Evolutionary conservation across 2,329 filamentous ascomycete genomes (phyloP).

Genomic region (Pseudogymnoascus sp.): DNA sequence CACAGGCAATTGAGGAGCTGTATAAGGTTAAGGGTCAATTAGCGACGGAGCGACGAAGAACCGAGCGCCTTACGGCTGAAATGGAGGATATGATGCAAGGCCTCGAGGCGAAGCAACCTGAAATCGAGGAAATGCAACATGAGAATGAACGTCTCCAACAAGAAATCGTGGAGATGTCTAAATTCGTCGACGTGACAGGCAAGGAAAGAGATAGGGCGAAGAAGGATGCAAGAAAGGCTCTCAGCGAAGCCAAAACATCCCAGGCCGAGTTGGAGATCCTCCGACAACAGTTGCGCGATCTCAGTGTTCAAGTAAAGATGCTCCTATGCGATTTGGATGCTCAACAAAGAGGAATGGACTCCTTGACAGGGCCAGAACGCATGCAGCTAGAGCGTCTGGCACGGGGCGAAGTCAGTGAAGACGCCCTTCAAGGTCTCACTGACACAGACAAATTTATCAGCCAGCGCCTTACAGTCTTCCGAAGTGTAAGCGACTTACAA

Average conservation of each 20-base stretch:
- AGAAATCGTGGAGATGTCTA: conserved; percentile 78
- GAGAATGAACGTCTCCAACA: conserved; percentile 73
- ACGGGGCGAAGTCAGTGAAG: conserved; percentile 64
- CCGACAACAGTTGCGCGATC: conserved; percentile 77
- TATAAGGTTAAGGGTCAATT: conserved; percentile 65
- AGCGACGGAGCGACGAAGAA: conserved; percentile 63
- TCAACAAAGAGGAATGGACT: conserved; percentile 67
- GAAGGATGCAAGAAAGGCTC: conserved; percentile 69
- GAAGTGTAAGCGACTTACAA: conserved; percentile 74
- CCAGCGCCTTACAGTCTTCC: conserved; percentile 82
- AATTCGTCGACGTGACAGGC: conserved; percentile 72
- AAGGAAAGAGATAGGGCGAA: conserved; percentile 71
- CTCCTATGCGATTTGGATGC: conserved; percentile 80
- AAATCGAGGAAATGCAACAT: conserved; percentile 74
- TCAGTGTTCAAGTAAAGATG: conserved; percentile 84
- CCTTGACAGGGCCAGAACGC: conserved; percentile 63
- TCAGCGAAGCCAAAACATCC: conserved; percentile 57
- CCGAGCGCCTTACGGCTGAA: conserved; percentile 63
- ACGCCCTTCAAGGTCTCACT: conserved; percentile 63
- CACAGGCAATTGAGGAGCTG: conserved; percentile 55
- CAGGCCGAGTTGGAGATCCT: conserved; percentile 69
- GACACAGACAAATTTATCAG: conserved; percentile 86
- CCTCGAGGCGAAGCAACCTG: conserved; percentile 76
- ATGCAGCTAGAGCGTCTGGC: conserved; percentile 70
- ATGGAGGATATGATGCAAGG: conserved; percentile 80